Conservation (phyloP, 2,329 filamentous ascomycete species). For the Colletotrichum sp. region DNA sequence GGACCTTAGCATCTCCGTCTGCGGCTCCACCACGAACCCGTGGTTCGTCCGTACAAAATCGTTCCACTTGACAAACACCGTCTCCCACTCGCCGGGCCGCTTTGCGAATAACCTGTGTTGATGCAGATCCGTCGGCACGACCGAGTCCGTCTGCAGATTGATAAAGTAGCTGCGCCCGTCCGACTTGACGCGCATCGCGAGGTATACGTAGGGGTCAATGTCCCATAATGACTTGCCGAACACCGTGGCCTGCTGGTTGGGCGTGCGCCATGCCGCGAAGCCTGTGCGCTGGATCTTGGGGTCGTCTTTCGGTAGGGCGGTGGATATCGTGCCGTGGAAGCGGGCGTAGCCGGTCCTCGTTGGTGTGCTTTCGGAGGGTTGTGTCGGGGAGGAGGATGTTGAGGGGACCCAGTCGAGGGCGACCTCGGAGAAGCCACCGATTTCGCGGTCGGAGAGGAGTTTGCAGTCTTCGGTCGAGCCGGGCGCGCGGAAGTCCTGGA, state of each 20-base stretch:
- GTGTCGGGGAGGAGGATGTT: conserved; percentile 15
- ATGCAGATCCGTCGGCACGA: conserved; percentile 94
- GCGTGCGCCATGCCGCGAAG: conserved; percentile 89
- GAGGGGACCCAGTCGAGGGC: conserved; percentile 67
- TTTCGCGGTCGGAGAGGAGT: conserved; percentile 83
- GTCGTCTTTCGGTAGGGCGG: conserved; percentile 74
- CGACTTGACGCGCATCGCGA: conserved; percentile 86
- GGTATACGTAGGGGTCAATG: conserved; percentile 85
- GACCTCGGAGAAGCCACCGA: conserved; percentile 83
- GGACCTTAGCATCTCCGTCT: conserved; percentile 85
- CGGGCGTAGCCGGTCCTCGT: conserved; percentile 61
- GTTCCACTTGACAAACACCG: conserved; percentile 85
- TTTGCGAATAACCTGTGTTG: conserved; percentile 87
- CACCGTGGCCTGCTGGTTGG: conserved; percentile 75
- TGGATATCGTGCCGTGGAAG: conserved; percentile 90
- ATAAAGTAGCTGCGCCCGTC: conserved; percentile 93
- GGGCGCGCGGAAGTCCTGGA: conserved; percentile 65
- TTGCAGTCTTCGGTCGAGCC: conserved; percentile 62
- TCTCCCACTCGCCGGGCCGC: conserved; percentile 89
- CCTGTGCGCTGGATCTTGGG: conserved; percentile 80
- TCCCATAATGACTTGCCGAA: conserved; percentile 89
- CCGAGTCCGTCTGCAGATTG: conserved; percentile 92
- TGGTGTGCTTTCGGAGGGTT: conserved; percentile 11
- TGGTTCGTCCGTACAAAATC: conserved; percentile 96
- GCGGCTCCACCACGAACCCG: conserved; percentile 89